Base-by-base conservation (phyloP, 331 rosid species). In the Pyrus hybrid region DNA sequence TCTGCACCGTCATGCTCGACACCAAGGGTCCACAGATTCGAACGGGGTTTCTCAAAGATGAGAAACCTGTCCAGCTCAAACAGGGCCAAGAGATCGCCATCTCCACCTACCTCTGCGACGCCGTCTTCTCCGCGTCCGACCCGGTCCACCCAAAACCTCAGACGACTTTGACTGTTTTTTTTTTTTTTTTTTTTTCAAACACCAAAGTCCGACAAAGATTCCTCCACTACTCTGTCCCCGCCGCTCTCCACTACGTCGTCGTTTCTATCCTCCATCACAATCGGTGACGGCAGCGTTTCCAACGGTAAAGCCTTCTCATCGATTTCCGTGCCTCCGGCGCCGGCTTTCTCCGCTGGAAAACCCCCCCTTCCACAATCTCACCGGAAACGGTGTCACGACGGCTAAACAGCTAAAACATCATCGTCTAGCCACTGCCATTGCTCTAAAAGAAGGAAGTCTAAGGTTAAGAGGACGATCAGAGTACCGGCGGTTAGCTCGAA, bases 231-330 rank as follows among this genome's bases (percentile, higher is more conserved):
- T 69, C 64, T 67, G 7, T 86, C 91, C 7, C 87, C 89, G 14
- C 91, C 88, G 14, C 22, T 84, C 43, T 88, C 92, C 11, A 71
- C 88, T 13, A 88, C 91, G 2, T 93, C 98, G 16, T 90, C 97
- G 60, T 84, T 89, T 41, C 4, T 87, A 37, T 93, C 97, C 17
- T 70, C 96, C 7, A 49, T 90, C 45, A 91, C 95, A 45, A 25
- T 30, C 70, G 96, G 85, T 29, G 98, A 93, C 78, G 92, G 90
- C 57, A 91, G 96, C 68, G 96, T 93, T 5, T 91, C 97, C 21
- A 86, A 89, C 21, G 94, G 94, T 0, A 90, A 88, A 70, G 60
- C 81, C 0, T 88, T 84, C 2, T 80, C 91, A 0, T 51, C 86
- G 1, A 72, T 88, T 26, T 58, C 77, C 5, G 69, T 84, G 0